Conservation (phyloP, 2,329 filamentous ascomycete genomes). For the Talaromyces sp. region DNA sequence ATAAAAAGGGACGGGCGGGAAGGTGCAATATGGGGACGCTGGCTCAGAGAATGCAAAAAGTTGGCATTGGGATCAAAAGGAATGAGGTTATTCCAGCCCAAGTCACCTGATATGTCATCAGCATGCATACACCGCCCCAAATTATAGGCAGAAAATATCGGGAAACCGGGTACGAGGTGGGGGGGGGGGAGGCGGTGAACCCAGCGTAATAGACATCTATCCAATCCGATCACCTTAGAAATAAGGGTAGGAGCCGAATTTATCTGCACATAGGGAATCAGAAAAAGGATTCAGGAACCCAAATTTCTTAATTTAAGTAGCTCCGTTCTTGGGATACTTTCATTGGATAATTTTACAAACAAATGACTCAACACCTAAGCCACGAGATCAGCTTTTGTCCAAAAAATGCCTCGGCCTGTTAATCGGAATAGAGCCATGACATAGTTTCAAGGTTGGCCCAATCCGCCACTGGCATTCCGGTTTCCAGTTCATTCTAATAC, state of each 20-base stretch:
- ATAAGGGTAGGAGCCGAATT: too few relatives aligned
- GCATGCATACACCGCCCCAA: conserved; percentile 3
- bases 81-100: conserved; percentile 30
- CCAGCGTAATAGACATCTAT: too few relatives aligned
- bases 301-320: too few relatives aligned
- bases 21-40: conserved; percentile 8
- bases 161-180: background rate
- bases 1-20: background rate
- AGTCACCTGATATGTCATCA: conserved; percentile 24
- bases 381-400: background rate
- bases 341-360: too few relatives aligned
- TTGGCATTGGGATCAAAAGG: conserved; percentile 10
- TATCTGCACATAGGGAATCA: too few relatives aligned
- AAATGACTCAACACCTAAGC: too few relatives aligned
- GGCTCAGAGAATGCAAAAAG: conserved; percentile 10
- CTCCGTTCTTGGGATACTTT: too few relatives aligned
- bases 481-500: too few relatives aligned
- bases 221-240: too few relatives aligned
- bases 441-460: too few relatives aligned
- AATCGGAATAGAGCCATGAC: background rate
- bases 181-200: conserved; percentile 5
- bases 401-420: background rate
- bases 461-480: too few relatives aligned
- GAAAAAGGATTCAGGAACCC: too few relatives aligned
- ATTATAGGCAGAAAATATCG: conserved; percentile 2